A percentile compares a stretch with the other conserved stretches of the same genome.
Evolutionary conservation across 371 early-diverging fungal species (phyloP).

Genomic region (Syncephalastrum sp.): DNA sequence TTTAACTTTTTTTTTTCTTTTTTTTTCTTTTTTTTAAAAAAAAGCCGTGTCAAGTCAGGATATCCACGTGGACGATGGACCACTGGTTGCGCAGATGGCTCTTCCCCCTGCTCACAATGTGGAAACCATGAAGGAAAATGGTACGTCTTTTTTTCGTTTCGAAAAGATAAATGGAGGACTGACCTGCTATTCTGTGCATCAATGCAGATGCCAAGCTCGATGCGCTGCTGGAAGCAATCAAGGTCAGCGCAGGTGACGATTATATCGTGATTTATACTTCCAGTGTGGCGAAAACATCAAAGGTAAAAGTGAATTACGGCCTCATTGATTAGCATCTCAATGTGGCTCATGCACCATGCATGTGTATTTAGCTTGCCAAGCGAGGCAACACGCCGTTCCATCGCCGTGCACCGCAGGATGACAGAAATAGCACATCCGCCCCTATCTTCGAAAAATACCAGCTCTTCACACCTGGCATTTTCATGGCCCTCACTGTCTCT

Average conservation of each 20-base stretch:
- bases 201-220: slow-evolving; percentile 33
- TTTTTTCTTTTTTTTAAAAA: too few species aligned
- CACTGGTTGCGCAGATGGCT: slow-evolving; percentile 28
- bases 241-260: slow-evolving; percentile 29
- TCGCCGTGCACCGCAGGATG: slow-evolving; percentile 31
- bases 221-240: slow-evolving; percentile 24
- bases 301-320: too few species aligned
- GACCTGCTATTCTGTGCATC: background rate
- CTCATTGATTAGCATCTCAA: too few species aligned
- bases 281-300: slow-evolving; percentile 27
- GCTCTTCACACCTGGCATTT: slow-evolving; percentile 47
- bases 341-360: too few species aligned
- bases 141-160: slow-evolving; percentile 15
- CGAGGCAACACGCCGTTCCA: slow-evolving; percentile 16
- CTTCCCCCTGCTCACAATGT: slow-evolving; percentile 28
- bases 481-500: slow-evolving; percentile 43
- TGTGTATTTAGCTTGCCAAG: too few species aligned
- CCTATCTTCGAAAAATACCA: slow-evolving; percentile 54
- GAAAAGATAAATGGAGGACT: background rate
- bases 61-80: slow-evolving; percentile 15
- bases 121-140: slow-evolving; percentile 26
- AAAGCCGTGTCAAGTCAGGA: slow-evolving; percentile 16
- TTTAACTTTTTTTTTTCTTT: too few species aligned
- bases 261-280: slow-evolving; percentile 51
- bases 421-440: slow-evolving; percentile 6